These are phyloP conservation scores for Holtermannia corniformis DNA, from an alignment of 768 basidiomycete species.

Conservation along the genomic window DNA sequence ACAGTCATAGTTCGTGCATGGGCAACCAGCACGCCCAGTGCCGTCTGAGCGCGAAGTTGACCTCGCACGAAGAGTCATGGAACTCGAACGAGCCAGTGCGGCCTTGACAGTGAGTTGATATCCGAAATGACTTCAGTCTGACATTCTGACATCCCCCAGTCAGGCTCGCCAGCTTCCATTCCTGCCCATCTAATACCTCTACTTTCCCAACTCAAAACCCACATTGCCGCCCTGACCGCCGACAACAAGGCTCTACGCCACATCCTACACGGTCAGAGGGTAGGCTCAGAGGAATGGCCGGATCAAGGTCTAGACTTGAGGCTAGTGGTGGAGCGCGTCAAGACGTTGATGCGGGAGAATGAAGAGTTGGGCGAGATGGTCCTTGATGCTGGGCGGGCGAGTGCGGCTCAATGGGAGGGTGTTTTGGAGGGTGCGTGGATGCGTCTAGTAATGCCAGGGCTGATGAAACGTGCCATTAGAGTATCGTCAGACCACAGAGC, in stretches of 20 bases:
- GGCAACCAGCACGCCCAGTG: no score
- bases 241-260: slow-evolving; percentile 31
- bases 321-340: slow-evolving; percentile 22
- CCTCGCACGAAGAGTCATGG: no score
- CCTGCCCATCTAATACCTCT: slow-evolving; percentile 20
- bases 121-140: no score
- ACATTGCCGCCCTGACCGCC: slow-evolving; percentile 21
- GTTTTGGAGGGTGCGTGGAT: slow-evolving; percentile 22
- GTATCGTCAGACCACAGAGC: slow-evolving; percentile 25
- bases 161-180: no score
- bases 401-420: slow-evolving; percentile 16
- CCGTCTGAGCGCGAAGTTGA: no score
- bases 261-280: slow-evolving; percentile 20
- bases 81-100: no score
- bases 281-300: background rate
- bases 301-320: slow-evolving; percentile 15
- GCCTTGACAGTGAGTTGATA: no score
- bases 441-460: background rate
- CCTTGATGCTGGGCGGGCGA: slow-evolving; percentile 16
- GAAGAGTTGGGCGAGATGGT: slow-evolving; percentile 34
- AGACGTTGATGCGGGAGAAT: slow-evolving; percentile 28
- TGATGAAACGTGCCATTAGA: slow-evolving; percentile 1
- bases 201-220: slow-evolving; percentile 16
- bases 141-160: no score
- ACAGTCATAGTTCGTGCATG: no score